These are phyloP conservation scores for Leccinum insigne DNA, from an alignment of 1,284 basidiomycete species.

Conservation along the genomic window DNA sequence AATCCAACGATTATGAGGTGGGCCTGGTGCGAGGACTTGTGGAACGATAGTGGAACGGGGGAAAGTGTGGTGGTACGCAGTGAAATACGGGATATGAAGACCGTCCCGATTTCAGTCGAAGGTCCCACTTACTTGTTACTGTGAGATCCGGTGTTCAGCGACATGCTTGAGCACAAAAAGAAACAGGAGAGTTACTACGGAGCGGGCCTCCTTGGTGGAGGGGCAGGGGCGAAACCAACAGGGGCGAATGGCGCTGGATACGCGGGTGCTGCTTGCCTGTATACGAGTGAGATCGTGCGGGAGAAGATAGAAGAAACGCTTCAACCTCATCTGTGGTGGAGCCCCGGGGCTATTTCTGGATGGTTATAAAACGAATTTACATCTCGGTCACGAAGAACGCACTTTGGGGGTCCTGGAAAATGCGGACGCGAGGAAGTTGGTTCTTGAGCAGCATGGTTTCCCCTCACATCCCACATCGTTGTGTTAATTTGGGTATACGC, in stretches of 20 bases:
- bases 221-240: slow-evolving; percentile 15
- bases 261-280: slow-evolving; percentile 18
- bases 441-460: slow-evolving; percentile 14
- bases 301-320: background rate
- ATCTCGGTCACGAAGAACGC: slow-evolving; percentile 7
- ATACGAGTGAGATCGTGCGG: background rate
- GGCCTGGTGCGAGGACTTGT: background rate
- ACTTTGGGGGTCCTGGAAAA: slow-evolving; percentile 20
- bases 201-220: slow-evolving; percentile 15
- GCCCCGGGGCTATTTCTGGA: slow-evolving; percentile 11
- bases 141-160: slow-evolving; percentile 6
- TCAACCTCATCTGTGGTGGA: slow-evolving; percentile 21
- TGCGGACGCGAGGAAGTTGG: slow-evolving; percentile 15
- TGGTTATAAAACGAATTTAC: slow-evolving; percentile 2
- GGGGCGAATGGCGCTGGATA: slow-evolving; percentile 22
- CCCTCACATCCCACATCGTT: slow-evolving; percentile 31
- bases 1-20: background rate
- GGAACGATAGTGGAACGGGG: slow-evolving; percentile 23
- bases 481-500: slow-evolving; percentile 34
- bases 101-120: slow-evolving; percentile 7
- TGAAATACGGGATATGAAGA: slow-evolving; percentile 22
- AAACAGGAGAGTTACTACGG: slow-evolving; percentile 20
- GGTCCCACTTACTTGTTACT: slow-evolving; percentile 28
- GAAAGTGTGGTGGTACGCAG: slow-evolving; percentile 30
- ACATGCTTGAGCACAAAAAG: background rate